Base-by-base conservation (phyloP, 108 stramenopile species). In the Poteriospumella lacustris region DNA sequence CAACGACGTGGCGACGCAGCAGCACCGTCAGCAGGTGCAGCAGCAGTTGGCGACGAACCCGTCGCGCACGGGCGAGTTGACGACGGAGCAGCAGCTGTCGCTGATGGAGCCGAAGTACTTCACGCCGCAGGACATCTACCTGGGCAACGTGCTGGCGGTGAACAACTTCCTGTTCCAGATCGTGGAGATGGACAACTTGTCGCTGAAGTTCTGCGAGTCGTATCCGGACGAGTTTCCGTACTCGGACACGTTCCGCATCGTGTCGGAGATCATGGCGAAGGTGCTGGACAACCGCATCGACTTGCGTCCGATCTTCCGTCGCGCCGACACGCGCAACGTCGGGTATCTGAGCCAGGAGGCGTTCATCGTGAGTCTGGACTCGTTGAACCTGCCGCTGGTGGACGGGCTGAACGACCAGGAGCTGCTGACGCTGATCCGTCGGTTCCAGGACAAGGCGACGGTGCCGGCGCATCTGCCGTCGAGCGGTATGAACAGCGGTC, bases 151-250 rank as follows among this genome's bases (percentile, higher is more conserved):
- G 47, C 24, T 73, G 26, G 5, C 9, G 28, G 15, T 73, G n/a
- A 5, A 73, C 5, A 31, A 31, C 12, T 73, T 12, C 36, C 44
- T 33, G 41, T 52, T 73, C 15, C 70, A 38, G 42, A 73, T 73
- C 47, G 24, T 24, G 3, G 70, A 73, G 36, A 73, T 73, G 70
- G 70, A 73, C 42, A 56, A 73, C 36, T 3, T 73, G 36, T 33
- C 31, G 26, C 19, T 73, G 9, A 15, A 33, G 28, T 73, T 73
- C 42, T 73, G 70, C 41, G 70, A 73, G 41, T 26, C 5, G 9
- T 52, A 42, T 26, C 47, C 70, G 3, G 70, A 73, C 41, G 70
- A 73, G 41, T 73, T 73, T 42, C 70, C 70, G 3, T 34, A 33
- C 9, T 42, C 15, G 26, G 70, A 73, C 31, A 73, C 70, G 3